Evolutionary conservation across 805 yeast species (phyloP).

Genomic region (Ogataea trehaloabstinens): DNA sequence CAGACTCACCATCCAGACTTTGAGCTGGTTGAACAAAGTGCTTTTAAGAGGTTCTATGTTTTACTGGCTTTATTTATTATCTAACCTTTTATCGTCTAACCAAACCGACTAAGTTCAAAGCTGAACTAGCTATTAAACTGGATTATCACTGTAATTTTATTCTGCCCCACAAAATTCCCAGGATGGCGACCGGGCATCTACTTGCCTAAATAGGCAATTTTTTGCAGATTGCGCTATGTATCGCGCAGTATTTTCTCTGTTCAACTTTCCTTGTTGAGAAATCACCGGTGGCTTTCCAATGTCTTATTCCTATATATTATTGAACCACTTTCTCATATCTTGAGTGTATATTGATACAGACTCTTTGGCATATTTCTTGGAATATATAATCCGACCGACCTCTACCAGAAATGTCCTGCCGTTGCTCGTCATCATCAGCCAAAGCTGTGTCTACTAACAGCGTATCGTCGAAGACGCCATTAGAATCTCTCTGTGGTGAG

Average conservation of each 20-base stretch:
- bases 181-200: background rate
- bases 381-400: too few relatives aligned
- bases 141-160: background rate
- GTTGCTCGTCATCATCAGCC: slow-evolving; percentile 11
- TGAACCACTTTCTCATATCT: too few relatives aligned
- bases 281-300: too few relatives aligned
- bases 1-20: slow-evolving; percentile 27
- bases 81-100: too few relatives aligned
- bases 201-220: background rate
- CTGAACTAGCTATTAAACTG: too few relatives aligned
- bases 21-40: slow-evolving; percentile 10
- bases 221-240: background rate
- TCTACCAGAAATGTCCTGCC: slow-evolving; percentile 21
- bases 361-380: too few relatives aligned
- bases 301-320: too few relatives aligned
- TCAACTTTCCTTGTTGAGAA: background rate
- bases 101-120: too few relatives aligned
- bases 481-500: slow-evolving; percentile 3
- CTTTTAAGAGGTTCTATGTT: background rate
- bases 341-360: too few relatives aligned
- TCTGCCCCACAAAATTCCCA: background rate
- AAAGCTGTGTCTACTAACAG: background rate
- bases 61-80: background rate
- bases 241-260: too few relatives aligned
- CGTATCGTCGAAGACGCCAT: background rate